A percentile compares a stretch with the other conserved stretches of the same genome.
Conservation (phyloP, 148 eudicot genomes). For the Suaeda aralocaspica region DNA sequence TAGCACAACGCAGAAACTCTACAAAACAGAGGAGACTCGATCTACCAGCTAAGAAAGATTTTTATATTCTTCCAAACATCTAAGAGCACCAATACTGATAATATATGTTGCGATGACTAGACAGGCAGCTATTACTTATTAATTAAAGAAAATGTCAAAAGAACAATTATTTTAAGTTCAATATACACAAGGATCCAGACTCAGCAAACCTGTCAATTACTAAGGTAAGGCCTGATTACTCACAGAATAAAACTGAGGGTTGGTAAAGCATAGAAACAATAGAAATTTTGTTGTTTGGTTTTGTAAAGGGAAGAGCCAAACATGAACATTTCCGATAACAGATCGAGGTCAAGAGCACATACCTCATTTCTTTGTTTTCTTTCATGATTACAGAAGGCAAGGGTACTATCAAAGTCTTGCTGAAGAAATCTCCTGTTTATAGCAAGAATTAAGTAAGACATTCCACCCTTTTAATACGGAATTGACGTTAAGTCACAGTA, state of each 20-base stretch:
- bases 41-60: background rate
- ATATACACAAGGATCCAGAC: too few relatives aligned
- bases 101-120: too few relatives aligned
- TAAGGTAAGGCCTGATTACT: slow-evolving; percentile 3
- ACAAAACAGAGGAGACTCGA: background rate
- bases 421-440: slow-evolving; percentile 71
- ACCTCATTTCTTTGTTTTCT: slow-evolving; percentile 93
- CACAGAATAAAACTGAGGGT: background rate
- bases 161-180: too few relatives aligned
- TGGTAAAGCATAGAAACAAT: background rate
- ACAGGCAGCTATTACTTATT: too few relatives aligned
- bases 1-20: background rate
- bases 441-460: slow-evolving; percentile 16
- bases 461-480: background rate
- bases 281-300: too few relatives aligned
- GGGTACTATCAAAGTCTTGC: slow-evolving; percentile 87
- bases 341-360: slow-evolving; percentile 13
- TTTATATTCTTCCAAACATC: background rate
- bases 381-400: slow-evolving; percentile 84
- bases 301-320: background rate
- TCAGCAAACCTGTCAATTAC: background rate
- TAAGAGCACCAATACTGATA: background rate
- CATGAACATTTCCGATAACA: background rate
- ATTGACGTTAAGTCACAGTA: background rate
- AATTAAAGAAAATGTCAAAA: too few relatives aligned